A percentile compares a stretch with the other conserved stretches of the same genome.
Conservation (phyloP, 169 alveolate species). For the Plasmodium ovale region DNA sequence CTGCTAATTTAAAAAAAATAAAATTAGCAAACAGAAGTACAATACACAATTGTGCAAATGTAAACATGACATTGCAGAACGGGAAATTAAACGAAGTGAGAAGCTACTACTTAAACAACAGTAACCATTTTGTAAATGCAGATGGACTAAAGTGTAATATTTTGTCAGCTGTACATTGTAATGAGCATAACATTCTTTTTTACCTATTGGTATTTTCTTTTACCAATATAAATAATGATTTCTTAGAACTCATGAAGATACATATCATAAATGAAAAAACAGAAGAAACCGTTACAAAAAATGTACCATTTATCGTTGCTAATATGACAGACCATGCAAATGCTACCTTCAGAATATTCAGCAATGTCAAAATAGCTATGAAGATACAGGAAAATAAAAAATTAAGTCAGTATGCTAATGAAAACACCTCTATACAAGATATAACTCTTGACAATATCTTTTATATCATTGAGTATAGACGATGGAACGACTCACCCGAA, state of each 20-base stretch:
- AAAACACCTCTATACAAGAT: conserved; percentile 33
- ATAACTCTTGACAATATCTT: conserved; percentile 7
- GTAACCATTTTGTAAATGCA: conserved; percentile 17
- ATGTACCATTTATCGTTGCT: not conserved
- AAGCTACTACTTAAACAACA: conserved; percentile 12
- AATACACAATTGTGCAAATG: not conserved
- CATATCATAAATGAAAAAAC: conserved; percentile 17
- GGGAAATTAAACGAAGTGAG: conserved; percentile 16
- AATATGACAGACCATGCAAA: not conserved
- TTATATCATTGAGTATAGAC: conserved; percentile 20
- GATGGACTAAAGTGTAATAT: conserved; percentile 48
- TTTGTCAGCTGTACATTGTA: conserved; percentile 24
- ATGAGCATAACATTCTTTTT: conserved; percentile 13
- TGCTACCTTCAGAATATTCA: not conserved
- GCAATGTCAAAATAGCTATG: conserved; percentile 22
- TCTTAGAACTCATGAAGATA: conserved; percentile 11
- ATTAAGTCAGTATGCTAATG: conserved; percentile 14
- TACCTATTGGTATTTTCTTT: conserved; percentile 36
- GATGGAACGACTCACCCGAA: not conserved
- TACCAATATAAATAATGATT: conserved; percentile 13
- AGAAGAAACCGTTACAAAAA: conserved; percentile 12
- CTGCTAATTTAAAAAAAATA: not conserved
- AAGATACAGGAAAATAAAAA: conserved; percentile 31
- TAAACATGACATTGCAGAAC: conserved; percentile 1
- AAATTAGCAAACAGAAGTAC: not conserved